Evolutionary conservation across 169 alveolate genomes (phyloP).

Genomic region (Nephromyces sp.): DNA sequence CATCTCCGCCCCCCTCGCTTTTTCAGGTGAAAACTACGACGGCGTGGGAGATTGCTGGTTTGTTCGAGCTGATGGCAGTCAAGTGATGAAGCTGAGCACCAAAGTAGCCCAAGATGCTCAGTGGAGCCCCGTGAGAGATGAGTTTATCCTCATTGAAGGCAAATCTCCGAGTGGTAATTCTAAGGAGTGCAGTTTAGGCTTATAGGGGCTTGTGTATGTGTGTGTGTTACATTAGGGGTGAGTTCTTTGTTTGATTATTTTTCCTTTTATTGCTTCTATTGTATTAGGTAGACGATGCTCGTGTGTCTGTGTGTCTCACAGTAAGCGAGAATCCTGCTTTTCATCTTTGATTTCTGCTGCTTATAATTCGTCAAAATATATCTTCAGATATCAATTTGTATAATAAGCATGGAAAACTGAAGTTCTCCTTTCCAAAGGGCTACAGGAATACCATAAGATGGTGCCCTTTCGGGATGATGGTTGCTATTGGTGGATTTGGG

Average conservation of each 20-base stretch:
- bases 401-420: too few relatives aligned
- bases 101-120: slow-evolving; percentile 45
- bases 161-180: slow-evolving; percentile 38
- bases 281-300: slow-evolving; percentile 19
- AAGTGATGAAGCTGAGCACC: slow-evolving; percentile 28
- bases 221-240: too few relatives aligned
- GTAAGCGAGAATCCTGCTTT: neutral
- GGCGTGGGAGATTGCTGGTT: slow-evolving; percentile 40
- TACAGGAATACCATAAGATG: slow-evolving; percentile 13
- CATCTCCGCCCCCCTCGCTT: neutral
- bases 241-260: too few relatives aligned
- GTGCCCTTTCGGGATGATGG: slow-evolving; percentile 16
- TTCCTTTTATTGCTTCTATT: too few relatives aligned
- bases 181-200: too few relatives aligned
- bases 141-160: slow-evolving; percentile 48
- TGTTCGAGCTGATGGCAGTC: slow-evolving; percentile 11
- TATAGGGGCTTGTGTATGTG: too few relatives aligned
- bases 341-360: too few relatives aligned
- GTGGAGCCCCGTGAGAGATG: slow-evolving; percentile 51
- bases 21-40: slow-evolving; percentile 29
- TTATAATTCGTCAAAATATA: too few relatives aligned
- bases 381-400: too few relatives aligned
- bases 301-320: slow-evolving; percentile 13
- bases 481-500: slow-evolving; percentile 23
- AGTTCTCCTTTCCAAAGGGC: too few relatives aligned